These are phyloP conservation scores for Gamarada debralockiae DNA, from an alignment of 495 filamentous ascomycete genomes.

Conservation along the genomic window DNA sequence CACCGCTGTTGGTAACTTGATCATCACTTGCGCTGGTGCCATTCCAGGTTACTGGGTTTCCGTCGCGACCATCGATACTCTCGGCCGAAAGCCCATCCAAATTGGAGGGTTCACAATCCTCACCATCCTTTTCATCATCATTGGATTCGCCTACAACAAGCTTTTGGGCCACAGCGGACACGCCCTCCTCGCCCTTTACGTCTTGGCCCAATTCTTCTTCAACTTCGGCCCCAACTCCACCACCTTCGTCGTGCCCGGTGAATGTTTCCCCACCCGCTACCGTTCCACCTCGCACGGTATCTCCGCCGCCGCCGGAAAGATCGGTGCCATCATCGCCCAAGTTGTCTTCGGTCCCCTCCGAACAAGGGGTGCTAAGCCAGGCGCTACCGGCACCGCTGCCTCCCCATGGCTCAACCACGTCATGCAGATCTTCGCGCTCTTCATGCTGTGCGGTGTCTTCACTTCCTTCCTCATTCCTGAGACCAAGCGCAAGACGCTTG, in stretches of 20 bases:
- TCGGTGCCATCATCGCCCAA: conserved; percentile 68
- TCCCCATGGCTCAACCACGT: conserved; percentile 75
- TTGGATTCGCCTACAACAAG: conserved; percentile 67
- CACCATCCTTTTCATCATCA: conserved; percentile 66
- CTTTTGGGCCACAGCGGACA: conserved; percentile 26
- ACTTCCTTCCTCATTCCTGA: conserved; percentile 65
- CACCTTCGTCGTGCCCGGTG: conserved; percentile 90
- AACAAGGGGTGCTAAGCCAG: conserved; percentile 28
- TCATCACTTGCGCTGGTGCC: conserved; percentile 68
- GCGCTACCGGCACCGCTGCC: conserved; percentile 8
- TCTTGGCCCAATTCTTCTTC: conserved; percentile 81
- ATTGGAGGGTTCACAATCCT: conserved; percentile 65
- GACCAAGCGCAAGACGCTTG: conserved; percentile 53
- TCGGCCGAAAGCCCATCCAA: conserved; percentile 69
- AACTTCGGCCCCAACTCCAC: conserved; percentile 83
- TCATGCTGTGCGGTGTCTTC: conserved; percentile 64
- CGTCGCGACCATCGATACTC: conserved; percentile 60
- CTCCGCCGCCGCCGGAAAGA: conserved; percentile 78
- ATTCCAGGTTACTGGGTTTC: conserved; percentile 78
- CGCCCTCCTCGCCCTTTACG: conserved; percentile 59
- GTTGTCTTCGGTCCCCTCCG: conserved; percentile 49
- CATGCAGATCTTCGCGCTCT: conserved; percentile 67
- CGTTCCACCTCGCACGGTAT: conserved; percentile 83
- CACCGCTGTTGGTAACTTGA: conserved; percentile 70
- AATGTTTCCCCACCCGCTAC: conserved; percentile 86